Evolutionary conservation across 1,284 basidiomycete species (phyloP).

Genomic region (Ganoderma meredithae): DNA sequence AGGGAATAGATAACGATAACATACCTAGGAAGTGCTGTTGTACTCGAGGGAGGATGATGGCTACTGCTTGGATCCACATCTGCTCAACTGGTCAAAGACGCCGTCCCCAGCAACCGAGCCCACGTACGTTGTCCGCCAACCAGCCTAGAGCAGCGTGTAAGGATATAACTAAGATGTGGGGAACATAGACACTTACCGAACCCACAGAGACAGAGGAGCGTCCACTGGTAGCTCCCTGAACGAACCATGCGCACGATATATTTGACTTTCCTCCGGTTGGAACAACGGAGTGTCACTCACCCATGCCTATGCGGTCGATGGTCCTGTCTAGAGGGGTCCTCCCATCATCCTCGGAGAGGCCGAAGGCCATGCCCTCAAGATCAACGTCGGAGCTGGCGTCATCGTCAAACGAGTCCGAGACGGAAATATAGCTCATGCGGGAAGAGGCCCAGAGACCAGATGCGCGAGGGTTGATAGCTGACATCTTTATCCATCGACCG

Average conservation of each 20-base stretch:
- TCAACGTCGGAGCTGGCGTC: constrained; percentile 32
- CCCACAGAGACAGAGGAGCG: constrained; percentile 81
- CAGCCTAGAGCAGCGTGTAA: constrained; percentile 58
- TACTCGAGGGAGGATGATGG: constrained; percentile 92
- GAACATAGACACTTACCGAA: constrained; percentile 67
- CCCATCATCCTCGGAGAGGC: constrained; percentile 50
- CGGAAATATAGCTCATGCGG: constrained; percentile 38
- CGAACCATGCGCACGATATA: background rate
- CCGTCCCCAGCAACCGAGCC: constrained; percentile 11
- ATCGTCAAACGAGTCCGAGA: constrained; percentile 28
- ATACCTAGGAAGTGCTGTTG: constrained; percentile 84
- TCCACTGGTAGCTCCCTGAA: constrained; percentile 81
- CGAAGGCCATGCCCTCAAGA: constrained; percentile 35
- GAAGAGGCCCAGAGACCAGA: constrained; percentile 53
- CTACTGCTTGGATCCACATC: constrained; percentile 91
- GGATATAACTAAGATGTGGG: background rate
- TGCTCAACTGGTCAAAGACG: constrained; percentile 49
- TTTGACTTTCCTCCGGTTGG: background rate
- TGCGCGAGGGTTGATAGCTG: constrained; percentile 51
- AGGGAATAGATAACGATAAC: constrained; percentile 36
- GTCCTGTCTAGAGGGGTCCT: constrained; percentile 84
- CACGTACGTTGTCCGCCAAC: constrained; percentile 84
- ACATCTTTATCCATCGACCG: constrained; percentile 34
- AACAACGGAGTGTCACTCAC: constrained; percentile 45
- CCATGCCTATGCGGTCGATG: constrained; percentile 91